Base-by-base conservation (phyloP, 2,329 filamentous ascomycete genomes). In the Fusarium sp. region DNA sequence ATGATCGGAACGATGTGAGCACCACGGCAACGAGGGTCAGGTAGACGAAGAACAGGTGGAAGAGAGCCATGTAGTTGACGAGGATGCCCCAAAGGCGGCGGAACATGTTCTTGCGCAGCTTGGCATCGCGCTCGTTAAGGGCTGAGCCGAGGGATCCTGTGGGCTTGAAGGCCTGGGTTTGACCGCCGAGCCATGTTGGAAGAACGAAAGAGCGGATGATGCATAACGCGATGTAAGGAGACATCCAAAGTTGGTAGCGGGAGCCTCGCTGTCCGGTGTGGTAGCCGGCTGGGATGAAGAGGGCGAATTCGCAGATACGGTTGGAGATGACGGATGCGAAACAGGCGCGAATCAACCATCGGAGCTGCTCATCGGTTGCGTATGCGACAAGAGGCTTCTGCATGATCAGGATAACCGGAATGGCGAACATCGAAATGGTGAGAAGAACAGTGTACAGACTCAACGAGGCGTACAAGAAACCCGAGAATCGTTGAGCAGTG, bases 191-290 rank as follows among this genome's bases (percentile, higher is more conserved):
- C 87, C 87, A 89, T 10, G 75, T 83, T 27, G 88, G 88, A 5
- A 90, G 80, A 16, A 89, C 71, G 73, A 90, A 90, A 3, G 87
- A 84, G 5, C 87, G 86, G 54, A 89, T 78, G 57, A 90, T 84
- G 72, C 85, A 87, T 14, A 88, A 80, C 1, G 87, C 86, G 64
- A 89, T 87, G 77, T 89, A 90, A 0, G 88, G 87, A 9, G 87
- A 83, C 87, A 90, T 90, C 87, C 88, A 90, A 29, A 90, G 80
- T 76, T 88, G 85, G 67, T 86, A 86, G 6, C 86, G 82, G 4
- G 83, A 83, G 42, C 86, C 86, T 57, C 87, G 83, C 76, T 88
- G 87, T 6, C 86, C 87, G 14, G 86, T 87, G 75, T 88, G 84
- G 73, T 89, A 89, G 22, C 88, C 87, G 3, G 86, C 83, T 0